These are phyloP conservation scores for Peribolospora kevripleyi DNA, from an alignment of 768 basidiomycete species.

Conservation along the genomic window DNA sequence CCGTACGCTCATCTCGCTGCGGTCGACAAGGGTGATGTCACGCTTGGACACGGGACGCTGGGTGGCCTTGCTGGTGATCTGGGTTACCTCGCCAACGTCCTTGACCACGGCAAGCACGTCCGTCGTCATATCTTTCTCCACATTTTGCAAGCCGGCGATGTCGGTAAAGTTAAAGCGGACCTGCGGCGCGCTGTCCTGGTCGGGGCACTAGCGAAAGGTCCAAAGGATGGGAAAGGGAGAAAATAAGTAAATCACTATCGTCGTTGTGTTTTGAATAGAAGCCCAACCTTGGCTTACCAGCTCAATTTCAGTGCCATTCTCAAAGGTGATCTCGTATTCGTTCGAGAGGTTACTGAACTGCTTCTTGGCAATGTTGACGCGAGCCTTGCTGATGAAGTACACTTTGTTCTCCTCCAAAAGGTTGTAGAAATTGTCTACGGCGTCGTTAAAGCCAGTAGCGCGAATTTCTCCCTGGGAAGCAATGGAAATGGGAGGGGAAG, in stretches of 20 bases:
- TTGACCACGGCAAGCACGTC: conserved; percentile 76
- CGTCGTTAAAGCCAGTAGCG: conserved; percentile 70
- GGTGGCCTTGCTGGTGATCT: conserved; percentile 51
- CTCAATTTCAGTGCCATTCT: conserved; percentile 57
- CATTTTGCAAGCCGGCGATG: conserved; percentile 35
- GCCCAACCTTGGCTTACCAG: conserved; percentile 27
- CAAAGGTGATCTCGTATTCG: conserved; percentile 80
- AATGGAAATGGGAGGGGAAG: not conserved
- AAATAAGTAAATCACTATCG: too few relatives aligned
- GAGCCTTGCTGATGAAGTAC: conserved; percentile 68
- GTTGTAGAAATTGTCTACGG: conserved; percentile 60
- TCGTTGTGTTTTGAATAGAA: not conserved
- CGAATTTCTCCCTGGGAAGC: conserved; percentile 41
- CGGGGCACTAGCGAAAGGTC: conserved; percentile 40
- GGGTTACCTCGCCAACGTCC: conserved; percentile 40
- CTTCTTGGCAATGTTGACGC: conserved; percentile 87
- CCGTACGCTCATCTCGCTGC: conserved; percentile 47
- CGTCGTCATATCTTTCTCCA: conserved; percentile 50
- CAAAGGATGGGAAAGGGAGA: not conserved
- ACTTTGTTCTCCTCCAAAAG: conserved; percentile 74
- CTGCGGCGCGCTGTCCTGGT: conserved; percentile 46
- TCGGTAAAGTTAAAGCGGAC: conserved; percentile 62
- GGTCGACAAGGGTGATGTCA: conserved; percentile 70
- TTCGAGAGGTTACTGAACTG: conserved; percentile 75
- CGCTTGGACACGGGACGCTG: conserved; percentile 55